Base-by-base conservation (phyloP, 2,329 filamentous ascomycete species). In the Aspergillus brunneoviolaceus region DNA sequence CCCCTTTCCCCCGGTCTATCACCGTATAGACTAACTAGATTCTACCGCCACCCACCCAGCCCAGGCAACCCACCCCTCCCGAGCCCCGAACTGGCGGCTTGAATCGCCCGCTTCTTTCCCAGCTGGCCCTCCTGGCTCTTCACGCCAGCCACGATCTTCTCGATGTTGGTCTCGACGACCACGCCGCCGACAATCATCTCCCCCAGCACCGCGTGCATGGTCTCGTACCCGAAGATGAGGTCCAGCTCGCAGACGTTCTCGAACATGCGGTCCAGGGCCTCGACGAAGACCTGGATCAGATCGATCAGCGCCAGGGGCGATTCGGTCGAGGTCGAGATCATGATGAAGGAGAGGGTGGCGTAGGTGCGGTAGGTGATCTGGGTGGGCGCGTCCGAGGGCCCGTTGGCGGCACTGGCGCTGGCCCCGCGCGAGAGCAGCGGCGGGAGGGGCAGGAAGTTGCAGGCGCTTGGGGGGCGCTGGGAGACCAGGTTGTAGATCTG, bases 241-340 rank as follows among this genome's bases (percentile, higher is more conserved):
- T 99, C 93, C 58, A 99, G 82, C 81, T 99, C 95, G 83, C 95
- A 99, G 10, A 99, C 95, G 74, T 99, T 97, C 79, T 98, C 95
- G 74, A 99, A 99, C 47, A 99, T 83, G 65, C 92, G 87, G 76
- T 99, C 95, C 39, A 99, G 85, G 0, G 94, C 89, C 78, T 99
- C 95, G 64, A 99, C 95, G 71, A 97, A 99, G 61, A 99, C 95
- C 78, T 99, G 95, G 66, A 99, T 98, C 57, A 99, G 81, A 76
- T 99, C 95, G 63, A 99, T 92, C 25, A 99, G 84, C 0, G 95
- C 95, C 3, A 99, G 88, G 0, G 95, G 95, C 1, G 92, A 96
- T 78, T 99, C 95, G 60, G 95, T 97, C 5, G 92, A 92, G 4
- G 96, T 99, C 39, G 90, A 95, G 72, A 99, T 99, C 74, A 99